Conservation (phyloP, 371 early-diverging fungal species). For the Syncephalastrum sp. region DNA sequence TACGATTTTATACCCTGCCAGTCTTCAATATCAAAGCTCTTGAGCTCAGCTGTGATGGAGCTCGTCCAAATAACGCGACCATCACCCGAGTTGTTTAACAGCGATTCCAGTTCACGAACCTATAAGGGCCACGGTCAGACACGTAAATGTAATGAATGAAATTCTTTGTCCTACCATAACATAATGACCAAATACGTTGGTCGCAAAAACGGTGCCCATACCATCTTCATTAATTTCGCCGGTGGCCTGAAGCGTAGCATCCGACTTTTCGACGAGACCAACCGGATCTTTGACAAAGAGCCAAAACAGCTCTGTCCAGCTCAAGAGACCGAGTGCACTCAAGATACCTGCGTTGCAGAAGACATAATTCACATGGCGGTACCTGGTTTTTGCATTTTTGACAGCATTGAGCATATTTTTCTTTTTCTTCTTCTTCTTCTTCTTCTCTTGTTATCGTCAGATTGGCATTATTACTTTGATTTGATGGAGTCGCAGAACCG, state of each 20-base stretch:
- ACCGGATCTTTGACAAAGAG: slow-evolving; percentile 59
- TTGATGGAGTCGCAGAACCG: slow-evolving; percentile 22
- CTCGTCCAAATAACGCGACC: slow-evolving; percentile 86
- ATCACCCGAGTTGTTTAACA: slow-evolving; percentile 44
- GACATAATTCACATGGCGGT: slow-evolving; percentile 59
- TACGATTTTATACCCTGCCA: slow-evolving; percentile 71
- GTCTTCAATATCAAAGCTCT: slow-evolving; percentile 56
- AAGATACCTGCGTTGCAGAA: slow-evolving; percentile 86
- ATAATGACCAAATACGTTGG: slow-evolving; percentile 90
- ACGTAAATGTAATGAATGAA: slow-evolving; percentile 4
- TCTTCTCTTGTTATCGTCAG: not conserved
- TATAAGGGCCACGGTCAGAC: slow-evolving; percentile 10
- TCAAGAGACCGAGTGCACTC: slow-evolving; percentile 48
- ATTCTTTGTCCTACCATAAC: slow-evolving; percentile 51
- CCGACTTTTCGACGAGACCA: slow-evolving; percentile 64
- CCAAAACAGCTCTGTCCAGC: slow-evolving; percentile 40
- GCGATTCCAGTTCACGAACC: slow-evolving; percentile 59
- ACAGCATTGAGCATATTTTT: slow-evolving; percentile 6
- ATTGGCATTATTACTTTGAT: slow-evolving; percentile 19
- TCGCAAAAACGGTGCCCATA: slow-evolving; percentile 75
- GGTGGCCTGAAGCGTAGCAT: slow-evolving; percentile 64
- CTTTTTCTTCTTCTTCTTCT: not conserved
- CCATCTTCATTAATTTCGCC: slow-evolving; percentile 64
- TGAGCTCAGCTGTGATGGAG: slow-evolving; percentile 62
- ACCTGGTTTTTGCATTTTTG: slow-evolving; percentile 20